phyloP scores from a whole-genome alignment of 768 basidiomycete genomes.

The Boletus sp. region DNA sequence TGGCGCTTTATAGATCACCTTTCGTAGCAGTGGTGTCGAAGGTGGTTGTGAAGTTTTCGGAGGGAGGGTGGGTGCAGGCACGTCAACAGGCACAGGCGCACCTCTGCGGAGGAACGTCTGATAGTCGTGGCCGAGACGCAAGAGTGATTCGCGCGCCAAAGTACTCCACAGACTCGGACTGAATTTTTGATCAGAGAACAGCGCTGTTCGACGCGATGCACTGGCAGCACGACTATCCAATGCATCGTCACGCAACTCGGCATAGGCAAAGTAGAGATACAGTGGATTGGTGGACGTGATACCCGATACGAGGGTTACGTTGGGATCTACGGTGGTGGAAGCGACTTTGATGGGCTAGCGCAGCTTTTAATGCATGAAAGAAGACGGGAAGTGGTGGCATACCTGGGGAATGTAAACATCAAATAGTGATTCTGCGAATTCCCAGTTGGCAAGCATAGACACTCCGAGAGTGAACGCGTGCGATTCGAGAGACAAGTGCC shows the following conservation, averaged over 20 bases:
- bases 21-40: conserved; percentile 38
- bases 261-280: conserved; percentile 65
- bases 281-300: conserved; percentile 49
- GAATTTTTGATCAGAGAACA: conserved; percentile 71
- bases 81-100: conserved; percentile 23
- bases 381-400: not conserved
- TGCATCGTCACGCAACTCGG: conserved; percentile 56
- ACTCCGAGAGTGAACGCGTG: conserved; percentile 52
- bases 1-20: conserved; percentile 39
- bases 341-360: conserved; percentile 49
- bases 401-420: conserved; percentile 61
- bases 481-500: conserved; percentile 43
- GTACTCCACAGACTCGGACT: conserved; percentile 62
- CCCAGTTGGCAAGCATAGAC: conserved; percentile 59
- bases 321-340: conserved; percentile 46
- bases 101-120: conserved; percentile 65
- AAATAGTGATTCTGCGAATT: conserved; percentile 59
- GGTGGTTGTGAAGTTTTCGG: conserved; percentile 30
- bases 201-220: conserved; percentile 44
- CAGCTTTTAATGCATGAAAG: not conserved
- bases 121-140: conserved; percentile 67
- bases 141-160: conserved; percentile 55
- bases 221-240: conserved; percentile 41
- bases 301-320: conserved; percentile 61
- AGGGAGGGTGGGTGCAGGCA: conserved; percentile 26